Evolutionary conservation across 2,329 filamentous ascomycete species (phyloP), one percentile per base, ranked within the genome.

Genomic region (Calonectria henricotiae): DNA sequence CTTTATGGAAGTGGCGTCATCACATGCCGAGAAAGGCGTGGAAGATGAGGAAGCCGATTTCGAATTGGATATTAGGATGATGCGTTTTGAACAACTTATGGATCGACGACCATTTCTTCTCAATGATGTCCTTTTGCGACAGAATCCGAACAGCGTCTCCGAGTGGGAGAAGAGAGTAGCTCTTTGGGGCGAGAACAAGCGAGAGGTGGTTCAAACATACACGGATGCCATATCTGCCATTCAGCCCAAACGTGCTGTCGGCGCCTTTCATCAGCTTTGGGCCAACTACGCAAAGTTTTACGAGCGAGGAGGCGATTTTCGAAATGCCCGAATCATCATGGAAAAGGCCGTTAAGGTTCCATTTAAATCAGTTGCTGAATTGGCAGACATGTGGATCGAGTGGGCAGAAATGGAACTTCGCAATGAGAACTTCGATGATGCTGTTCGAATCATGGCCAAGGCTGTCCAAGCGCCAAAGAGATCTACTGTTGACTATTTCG

Each of bases 401-500:
- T 99, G 96, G 96, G 96, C 97, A 1, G 96, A 99, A 83, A 94
- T 99, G 93, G 96, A 99, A 82, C 87, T 99, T 60, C 93, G 96
- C 60, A 95, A 95, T 78, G 95, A 98, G 78, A 97, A 98, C 79
- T 98, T 98, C 74, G 95, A 98, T 80, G 93, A 94, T 78, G 96
- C 97, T 3, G 92, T 98, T 72, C 92, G 93, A 71, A 96, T 99
- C 80, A 98, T 99, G 95, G 94, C 94, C 46, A 98, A 98, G 82
- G 96, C 96, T 20, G 96, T 96, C 5, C 95, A 98, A 81, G 94
- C 96, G n/a, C 95, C 96, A 0, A 98, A 98, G 83, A 88, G 94
- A 74, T 98, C 96, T n/a, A 97, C 91, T 2, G 95, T 99, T n/a
- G 96, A 99, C 84, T 99, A 98, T 81, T 99, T 98, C 79, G 96